Percentiles rank a stretch among this genome's conserved stretches.
Conservation (phyloP, 129 eudicot species). For the Helichrysum umbraculigerum region DNA sequence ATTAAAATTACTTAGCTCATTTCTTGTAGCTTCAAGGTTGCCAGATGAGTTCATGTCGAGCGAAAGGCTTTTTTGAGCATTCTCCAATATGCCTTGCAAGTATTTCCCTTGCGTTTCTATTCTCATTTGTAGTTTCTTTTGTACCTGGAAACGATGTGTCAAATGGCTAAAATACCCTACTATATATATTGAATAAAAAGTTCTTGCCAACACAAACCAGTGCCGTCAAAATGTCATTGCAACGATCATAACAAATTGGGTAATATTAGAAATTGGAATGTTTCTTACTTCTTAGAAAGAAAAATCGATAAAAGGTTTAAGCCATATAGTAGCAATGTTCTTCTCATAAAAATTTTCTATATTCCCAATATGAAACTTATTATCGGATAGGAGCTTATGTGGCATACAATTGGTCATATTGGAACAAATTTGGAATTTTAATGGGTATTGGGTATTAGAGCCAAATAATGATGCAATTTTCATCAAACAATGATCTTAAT, state of each 20-base stretch:
- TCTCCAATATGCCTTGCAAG: constrained; percentile 84
- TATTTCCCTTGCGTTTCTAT: constrained; percentile 95
- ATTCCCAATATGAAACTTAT: background rate
- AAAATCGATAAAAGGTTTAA: no score
- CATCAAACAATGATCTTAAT: background rate
- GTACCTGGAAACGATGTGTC: constrained; percentile 50
- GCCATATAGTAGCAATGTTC: background rate
- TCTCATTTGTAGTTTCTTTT: constrained; percentile 84
- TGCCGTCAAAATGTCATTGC: background rate
- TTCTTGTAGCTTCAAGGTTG: constrained; percentile 57
- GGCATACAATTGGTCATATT: background rate
- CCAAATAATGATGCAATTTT: background rate
- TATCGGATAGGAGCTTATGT: background rate
- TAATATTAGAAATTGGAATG: background rate
- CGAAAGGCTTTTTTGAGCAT: constrained; percentile 80
- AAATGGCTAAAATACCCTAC: background rate
- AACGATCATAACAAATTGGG: background rate
- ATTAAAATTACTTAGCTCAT: constrained; percentile 64
- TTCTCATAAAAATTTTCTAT: background rate
- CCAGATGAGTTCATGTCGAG: constrained; percentile 56
- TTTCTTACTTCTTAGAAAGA: background rate
- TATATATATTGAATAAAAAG: background rate
- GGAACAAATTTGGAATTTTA: background rate
- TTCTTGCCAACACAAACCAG: background rate
- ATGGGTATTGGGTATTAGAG: background rate